These are phyloP conservation scores for Penicillium ucsense DNA, from an alignment of 495 filamentous ascomycete genomes.

Conservation along the genomic window DNA sequence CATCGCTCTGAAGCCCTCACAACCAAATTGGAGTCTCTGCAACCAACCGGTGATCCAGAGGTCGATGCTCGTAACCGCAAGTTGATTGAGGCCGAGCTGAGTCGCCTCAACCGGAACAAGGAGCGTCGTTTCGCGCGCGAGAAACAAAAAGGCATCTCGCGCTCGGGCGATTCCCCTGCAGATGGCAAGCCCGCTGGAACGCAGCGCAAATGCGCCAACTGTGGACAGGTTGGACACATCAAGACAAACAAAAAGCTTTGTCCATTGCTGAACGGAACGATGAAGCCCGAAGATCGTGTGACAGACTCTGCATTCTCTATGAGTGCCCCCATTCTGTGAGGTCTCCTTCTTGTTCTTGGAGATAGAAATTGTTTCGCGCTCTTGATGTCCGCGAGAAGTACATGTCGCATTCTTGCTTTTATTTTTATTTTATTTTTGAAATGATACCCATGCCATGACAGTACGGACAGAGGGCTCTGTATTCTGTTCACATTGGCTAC, in stretches of 20 bases:
- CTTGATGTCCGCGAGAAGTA: no score
- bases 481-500: background rate
- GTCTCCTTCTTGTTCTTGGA: background rate
- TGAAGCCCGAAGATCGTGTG: slow-evolving; percentile 57
- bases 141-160: slow-evolving; percentile 62
- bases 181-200: slow-evolving; percentile 54
- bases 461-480: background rate
- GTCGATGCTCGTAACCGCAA: slow-evolving; percentile 51
- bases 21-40: slow-evolving; percentile 54
- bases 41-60: slow-evolving; percentile 69
- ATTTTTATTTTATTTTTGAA: no score
- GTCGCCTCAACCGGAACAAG: slow-evolving; percentile 77
- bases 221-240: slow-evolving; percentile 91
- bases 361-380: no score
- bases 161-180: slow-evolving; percentile 28
- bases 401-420: no score
- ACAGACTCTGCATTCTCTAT: slow-evolving; percentile 45
- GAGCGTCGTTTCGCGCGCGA: slow-evolving; percentile 86
- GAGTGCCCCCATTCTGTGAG: slow-evolving; percentile 33
- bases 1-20: slow-evolving; percentile 50
- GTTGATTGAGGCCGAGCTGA: slow-evolving; percentile 63
- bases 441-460: slow-evolving; percentile 1
- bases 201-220: slow-evolving; percentile 92
- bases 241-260: slow-evolving; percentile 99
- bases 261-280: slow-evolving; percentile 79